A percentile compares a stretch with the other conserved stretches of the same genome.
These are phyloP conservation scores for Cucurbita maxima DNA, from an alignment of 306 rosid species.

Conservation along the genomic window DNA sequence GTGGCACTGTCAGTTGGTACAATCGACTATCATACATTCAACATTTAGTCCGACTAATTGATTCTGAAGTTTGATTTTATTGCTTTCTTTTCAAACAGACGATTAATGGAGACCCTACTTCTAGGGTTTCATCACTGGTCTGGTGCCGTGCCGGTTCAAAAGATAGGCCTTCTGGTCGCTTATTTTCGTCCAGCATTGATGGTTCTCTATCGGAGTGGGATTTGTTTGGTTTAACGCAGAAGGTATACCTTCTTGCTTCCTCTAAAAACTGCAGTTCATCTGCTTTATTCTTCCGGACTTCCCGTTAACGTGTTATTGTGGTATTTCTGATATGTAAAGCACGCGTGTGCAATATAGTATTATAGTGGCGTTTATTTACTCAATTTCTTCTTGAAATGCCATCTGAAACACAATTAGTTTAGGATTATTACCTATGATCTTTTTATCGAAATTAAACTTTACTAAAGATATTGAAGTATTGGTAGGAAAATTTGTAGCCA, in stretches of 20 bases:
- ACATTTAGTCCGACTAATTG: neutral
- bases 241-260: constrained; percentile 26
- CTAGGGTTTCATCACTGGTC: constrained; percentile 56
- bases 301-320: neutral
- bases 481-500: neutral
- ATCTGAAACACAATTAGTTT: neutral
- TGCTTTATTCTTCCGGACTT: neutral
- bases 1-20: constrained; percentile 97
- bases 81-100: constrained; percentile 26
- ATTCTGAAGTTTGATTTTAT: neutral
- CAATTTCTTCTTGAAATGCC: neutral
- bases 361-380: neutral
- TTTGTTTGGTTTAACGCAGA: constrained; percentile 58
- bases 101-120: constrained; percentile 57
- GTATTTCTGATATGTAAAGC: neutral
- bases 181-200: constrained; percentile 65
- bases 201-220: constrained; percentile 83
- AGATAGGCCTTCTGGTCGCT: constrained; percentile 45
- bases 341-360: neutral
- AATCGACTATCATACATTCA: neutral
- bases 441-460: neutral
- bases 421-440: neutral
- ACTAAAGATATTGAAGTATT: neutral
- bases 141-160: constrained; percentile 57
- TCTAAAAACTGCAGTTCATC: neutral